A percentile compares a stretch with the other conserved stretches of the same genome.
Evolutionary conservation across 2,329 filamentous ascomycete genomes (phyloP).

Genomic region (Furcasterigmium furcatum): DNA sequence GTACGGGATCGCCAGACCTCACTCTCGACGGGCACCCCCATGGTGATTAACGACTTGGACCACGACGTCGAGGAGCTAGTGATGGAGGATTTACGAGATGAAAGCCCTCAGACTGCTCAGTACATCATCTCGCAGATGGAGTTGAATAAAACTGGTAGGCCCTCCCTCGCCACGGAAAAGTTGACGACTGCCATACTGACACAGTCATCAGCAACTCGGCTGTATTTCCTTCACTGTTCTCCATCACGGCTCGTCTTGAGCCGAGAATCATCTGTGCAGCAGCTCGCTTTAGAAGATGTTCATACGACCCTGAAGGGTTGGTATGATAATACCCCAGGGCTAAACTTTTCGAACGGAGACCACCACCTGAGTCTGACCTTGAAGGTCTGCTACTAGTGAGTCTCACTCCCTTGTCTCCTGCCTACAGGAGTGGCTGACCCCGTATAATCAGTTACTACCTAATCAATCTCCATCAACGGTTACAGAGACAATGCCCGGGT

Average conservation of each 20-base stretch:
- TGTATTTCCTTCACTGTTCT: constrained; percentile 6
- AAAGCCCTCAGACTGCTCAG: constrained; percentile 3
- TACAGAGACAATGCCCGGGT: background rate
- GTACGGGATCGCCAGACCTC: constrained; percentile 8
- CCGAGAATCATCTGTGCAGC: background rate
- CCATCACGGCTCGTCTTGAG: background rate
- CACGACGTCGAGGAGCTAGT: constrained; percentile 8
- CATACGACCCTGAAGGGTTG: background rate
- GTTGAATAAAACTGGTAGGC: constrained; percentile 2
- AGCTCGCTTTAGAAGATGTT: background rate
- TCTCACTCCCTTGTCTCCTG: background rate
- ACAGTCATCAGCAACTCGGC: constrained; percentile 1
- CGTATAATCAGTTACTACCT: background rate
- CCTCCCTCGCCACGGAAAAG: no score
- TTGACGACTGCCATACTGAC: background rate
- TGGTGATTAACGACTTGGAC: constrained; percentile 9
- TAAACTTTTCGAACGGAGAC: background rate
- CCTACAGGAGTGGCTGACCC: background rate
- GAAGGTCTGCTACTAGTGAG: background rate
- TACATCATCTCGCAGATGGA: constrained; percentile 7
- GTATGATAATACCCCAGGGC: background rate
- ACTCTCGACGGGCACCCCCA: constrained; percentile 6
- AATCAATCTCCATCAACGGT: background rate
- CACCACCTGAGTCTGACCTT: background rate
- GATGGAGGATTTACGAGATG: constrained; percentile 6